Evolutionary conservation across 768 basidiomycete genomes (phyloP), one percentile per base, ranked within the genome.

Genomic region (Guyanaporus albipodus): DNA sequence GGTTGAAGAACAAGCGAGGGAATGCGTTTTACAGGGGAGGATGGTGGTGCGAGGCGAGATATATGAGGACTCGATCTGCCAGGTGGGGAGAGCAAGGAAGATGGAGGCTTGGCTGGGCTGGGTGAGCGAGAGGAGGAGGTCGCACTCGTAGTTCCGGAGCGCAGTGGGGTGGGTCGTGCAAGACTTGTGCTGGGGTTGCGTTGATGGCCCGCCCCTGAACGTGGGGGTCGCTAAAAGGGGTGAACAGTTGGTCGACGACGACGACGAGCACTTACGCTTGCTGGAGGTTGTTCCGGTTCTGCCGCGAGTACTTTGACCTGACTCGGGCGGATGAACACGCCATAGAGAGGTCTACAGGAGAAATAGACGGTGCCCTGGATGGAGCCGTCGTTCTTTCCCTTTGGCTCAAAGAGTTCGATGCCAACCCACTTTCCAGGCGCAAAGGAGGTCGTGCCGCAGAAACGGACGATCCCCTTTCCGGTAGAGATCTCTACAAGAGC

Each of bases 321-420:
- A 60, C 86, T 86, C 0, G 87, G 80, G 28, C 89, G 76, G 6
- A 97, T 84, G 62, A 99, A 98, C 23, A 98, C 87, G 38, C 96
- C 96, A 70, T 89, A 72, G 24, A 73, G 72, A 38, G 74, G 70
- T 58, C 76, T 77, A 70, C 92, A 97, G 15, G 70, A 73, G 66
- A 99, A 99, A 70, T 98, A 99, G 2, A 67, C 52, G 39, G 81
- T 67, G 14, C 86, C 91, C 28, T 84, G 73, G 8, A 99, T 87
- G 2, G 82, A 78, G 1, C 96, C 96, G 57, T 98, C 90, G 72
- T 99, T 99, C 83, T 98, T 99, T 31, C 96, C 96, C 36, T 79
- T 85, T 8, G 80, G 68, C 57, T 85, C 83, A 46, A 76, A 79
- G 37, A 99, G 77, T 60, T 95, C 93, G 43, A 98, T 82, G 9